Conservation (phyloP, 1,139 yeast genomes). For the Candida tetrigidarum region DNA sequence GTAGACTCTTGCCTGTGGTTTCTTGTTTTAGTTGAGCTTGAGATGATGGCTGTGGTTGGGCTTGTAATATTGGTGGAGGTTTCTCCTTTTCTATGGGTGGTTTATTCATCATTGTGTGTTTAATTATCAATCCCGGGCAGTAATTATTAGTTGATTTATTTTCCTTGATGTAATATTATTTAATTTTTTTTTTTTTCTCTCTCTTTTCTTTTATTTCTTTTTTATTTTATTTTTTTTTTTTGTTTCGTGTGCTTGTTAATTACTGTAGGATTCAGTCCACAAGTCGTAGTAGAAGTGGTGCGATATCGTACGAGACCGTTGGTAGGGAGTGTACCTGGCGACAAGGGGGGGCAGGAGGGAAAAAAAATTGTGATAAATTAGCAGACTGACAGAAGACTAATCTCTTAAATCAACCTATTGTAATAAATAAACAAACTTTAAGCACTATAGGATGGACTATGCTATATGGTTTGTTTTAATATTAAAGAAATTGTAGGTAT, state of each 20-base stretch:
- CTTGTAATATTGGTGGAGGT: neutral
- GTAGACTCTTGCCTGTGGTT: neutral
- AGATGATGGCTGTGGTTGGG: neutral
- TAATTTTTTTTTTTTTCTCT: no score
- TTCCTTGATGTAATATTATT: no score
- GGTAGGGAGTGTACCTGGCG: neutral
- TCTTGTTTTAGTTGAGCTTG: neutral
- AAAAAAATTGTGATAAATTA: no score
- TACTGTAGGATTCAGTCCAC: neutral
- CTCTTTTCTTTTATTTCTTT: neutral
- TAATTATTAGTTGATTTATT: no score
- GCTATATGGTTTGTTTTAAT: no score
- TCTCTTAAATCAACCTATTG: no score
- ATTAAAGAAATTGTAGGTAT: neutral
- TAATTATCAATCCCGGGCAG: neutral
- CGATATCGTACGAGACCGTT: neutral
- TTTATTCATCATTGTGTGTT: neutral
- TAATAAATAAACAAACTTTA: no score
- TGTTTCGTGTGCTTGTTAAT: neutral
- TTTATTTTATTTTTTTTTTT: no score
- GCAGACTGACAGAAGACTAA: neutral
- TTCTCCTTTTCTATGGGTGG: neutral
- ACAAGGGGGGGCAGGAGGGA: neutral
- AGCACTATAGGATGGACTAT: no score
- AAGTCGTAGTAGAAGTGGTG: neutral